A percentile compares a stretch with the other conserved stretches of the same genome.
Evolutionary conservation across 768 basidiomycete species (phyloP).

Genomic region (Suillus decipiens): DNA sequence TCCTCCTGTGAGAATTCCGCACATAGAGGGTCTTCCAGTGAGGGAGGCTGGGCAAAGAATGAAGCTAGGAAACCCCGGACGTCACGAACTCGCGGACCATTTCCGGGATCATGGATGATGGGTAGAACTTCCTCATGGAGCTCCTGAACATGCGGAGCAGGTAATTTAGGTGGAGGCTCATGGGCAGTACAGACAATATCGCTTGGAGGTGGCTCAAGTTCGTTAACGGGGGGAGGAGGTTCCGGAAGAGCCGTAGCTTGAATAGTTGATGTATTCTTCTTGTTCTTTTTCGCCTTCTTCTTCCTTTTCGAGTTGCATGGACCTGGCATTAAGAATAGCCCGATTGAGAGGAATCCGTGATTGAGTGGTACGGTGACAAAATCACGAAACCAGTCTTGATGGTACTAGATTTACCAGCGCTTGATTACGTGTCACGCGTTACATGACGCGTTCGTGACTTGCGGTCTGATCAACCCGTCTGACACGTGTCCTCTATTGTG

Average conservation of each 20-base stretch:
- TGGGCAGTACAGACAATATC: conserved; percentile 13
- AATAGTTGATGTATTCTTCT: conserved; percentile 17
- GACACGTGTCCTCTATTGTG: too few species aligned
- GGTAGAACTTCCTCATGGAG: conserved; percentile 36
- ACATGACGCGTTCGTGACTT: conserved; percentile 34
- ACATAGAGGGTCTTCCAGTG: conserved; percentile 65
- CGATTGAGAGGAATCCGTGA: neutral
- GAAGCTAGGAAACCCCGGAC: conserved; percentile 63
- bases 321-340: conserved; percentile 51
- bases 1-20: conserved; percentile 79
- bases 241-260: neutral
- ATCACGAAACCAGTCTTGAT: neutral
- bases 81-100: conserved; percentile 74
- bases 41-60: conserved; percentile 68
- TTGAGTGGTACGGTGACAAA: neutral
- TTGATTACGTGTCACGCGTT: conserved; percentile 29
- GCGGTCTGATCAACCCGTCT: neutral
- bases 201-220: neutral
- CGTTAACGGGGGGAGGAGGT: conserved; percentile 12
- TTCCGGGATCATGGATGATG: conserved; percentile 77
- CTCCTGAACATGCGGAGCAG: conserved; percentile 9
- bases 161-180: conserved; percentile 11
- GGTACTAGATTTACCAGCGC: neutral
- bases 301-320: conserved; percentile 57
- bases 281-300: conserved; percentile 41